phyloP scores from a whole-genome alignment of 371 early-diverging fungal genomes.

The Mortierella sp. region DNA sequence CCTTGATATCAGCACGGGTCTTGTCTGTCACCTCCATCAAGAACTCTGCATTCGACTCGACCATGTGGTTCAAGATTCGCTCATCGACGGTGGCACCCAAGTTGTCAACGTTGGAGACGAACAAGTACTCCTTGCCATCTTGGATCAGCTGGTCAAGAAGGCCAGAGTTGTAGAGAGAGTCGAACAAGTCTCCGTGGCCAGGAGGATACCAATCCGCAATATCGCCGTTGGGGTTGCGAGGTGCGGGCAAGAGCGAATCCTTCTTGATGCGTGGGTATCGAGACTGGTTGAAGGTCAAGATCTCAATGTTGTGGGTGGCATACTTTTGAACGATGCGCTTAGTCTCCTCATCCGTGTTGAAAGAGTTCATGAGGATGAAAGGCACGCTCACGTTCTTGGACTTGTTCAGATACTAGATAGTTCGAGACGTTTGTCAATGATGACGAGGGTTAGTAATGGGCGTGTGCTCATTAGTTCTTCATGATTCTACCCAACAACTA shows the following conservation, averaged over 20 bases:
- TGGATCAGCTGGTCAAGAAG: constrained; percentile 94
- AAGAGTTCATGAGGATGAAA: constrained; percentile 99
- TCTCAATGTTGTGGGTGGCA: constrained; percentile 86
- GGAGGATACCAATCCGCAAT: constrained; percentile 90
- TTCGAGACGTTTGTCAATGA: background rate
- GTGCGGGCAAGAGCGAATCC: constrained; percentile 92
- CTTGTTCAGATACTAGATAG: constrained; percentile 88
- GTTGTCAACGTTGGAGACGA: constrained; percentile 99
- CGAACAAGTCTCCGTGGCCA: constrained; percentile 99
- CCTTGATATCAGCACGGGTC: constrained; percentile 99
- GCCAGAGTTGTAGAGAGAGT: constrained; percentile 94
- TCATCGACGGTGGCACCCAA: constrained; percentile 98
- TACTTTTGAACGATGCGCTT: constrained; percentile 97
- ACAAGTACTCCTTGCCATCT: constrained; percentile 99
- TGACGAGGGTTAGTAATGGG: background rate
- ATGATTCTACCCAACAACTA: too few relatives aligned
- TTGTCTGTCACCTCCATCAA: constrained; percentile 99
- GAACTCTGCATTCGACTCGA: constrained; percentile 92
- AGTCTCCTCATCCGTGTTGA: constrained; percentile 99
- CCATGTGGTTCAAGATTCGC: constrained; percentile 93
- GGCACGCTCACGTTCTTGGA: constrained; percentile 93
- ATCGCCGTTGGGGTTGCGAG: constrained; percentile 69
- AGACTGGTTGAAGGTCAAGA: constrained; percentile 98
- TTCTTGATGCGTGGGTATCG: constrained; percentile 96
- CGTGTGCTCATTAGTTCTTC: too few relatives aligned